Base-by-base conservation (phyloP, 2,329 filamentous ascomycete species). In the Curvularia sp. region DNA sequence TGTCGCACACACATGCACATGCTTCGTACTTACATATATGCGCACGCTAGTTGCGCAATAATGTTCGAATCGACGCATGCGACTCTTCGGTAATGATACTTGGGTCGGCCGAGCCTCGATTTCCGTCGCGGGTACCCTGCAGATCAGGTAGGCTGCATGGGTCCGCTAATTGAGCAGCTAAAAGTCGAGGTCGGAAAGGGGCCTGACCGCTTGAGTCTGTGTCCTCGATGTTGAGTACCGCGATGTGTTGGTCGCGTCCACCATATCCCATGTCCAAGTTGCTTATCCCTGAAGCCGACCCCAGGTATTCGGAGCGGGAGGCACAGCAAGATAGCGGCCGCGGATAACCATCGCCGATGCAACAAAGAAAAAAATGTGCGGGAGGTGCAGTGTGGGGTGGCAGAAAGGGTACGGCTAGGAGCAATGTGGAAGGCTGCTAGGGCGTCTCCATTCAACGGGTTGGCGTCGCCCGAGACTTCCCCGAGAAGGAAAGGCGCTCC, bases 401-500 rank as follows among this genome's bases (percentile, higher is more conserved):
- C 41, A 15, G 22, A 9, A 24, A 22, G 41, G 5, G 10, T 15
- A 26, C 22, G 22, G 43, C 55, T 55, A 59, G 43, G 22, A 8
- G 49, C 44, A 44, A 59, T 59, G 15, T 60, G 55, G 62, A 58
- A 63, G 60, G 47, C 33, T 63, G 49, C 33, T 52, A 56, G 26
- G 38, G 44, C 8, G 38, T 47, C 35, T 38, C 39, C 55, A 52
- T 20, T n/a, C 58, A 60, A 52, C 48, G 52, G 57, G 48, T 55
- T 47, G 54, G 60, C 47, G 47, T 55, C 42, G 55, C 56, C 62
- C 62, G 64, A 65, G 55, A 53, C 60, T 66, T 66, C 62, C 56
- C 64, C 64, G 64, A 62, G 54, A 58, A 30, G 52, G 63, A 55
- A 53, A 63, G 58, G 63, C 56, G 60, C 50, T 47, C 61, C 59